These are phyloP conservation scores for Bocquillonia castaneifolia DNA, from an alignment of 441 rosid genomes.

Conservation along the genomic window DNA sequence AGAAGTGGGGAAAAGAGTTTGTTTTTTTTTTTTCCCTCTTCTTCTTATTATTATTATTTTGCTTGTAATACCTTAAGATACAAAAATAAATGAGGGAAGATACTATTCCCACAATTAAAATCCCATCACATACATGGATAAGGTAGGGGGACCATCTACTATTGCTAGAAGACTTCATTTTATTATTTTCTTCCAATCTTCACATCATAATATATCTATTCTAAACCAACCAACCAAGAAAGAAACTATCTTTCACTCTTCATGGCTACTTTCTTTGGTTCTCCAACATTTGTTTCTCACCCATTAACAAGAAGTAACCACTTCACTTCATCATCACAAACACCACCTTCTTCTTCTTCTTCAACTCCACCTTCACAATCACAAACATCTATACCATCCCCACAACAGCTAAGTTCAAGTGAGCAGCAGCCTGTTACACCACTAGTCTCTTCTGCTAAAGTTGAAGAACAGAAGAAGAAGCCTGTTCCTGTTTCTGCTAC, in stretches of 20 bases:
- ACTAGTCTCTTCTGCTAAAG: constrained; percentile 23
- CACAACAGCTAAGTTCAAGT: constrained; percentile 32
- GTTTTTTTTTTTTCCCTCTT: too few species aligned
- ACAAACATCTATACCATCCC: constrained; percentile 23
- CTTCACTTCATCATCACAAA: constrained; percentile 34
- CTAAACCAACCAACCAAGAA: not conserved
- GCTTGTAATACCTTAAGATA: too few species aligned
- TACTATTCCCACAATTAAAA: too few species aligned
- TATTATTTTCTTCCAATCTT: too few species aligned
- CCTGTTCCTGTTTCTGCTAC: constrained; percentile 25
- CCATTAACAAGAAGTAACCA: constrained; percentile 35
- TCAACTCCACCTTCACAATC: constrained; percentile 23
- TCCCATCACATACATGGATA: constrained; percentile 26
- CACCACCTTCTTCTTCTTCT: constrained; percentile 22
- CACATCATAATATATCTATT: too few species aligned
- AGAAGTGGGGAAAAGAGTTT: too few species aligned
- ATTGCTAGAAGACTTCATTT: too few species aligned
- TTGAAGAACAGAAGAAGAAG: constrained; percentile 26
- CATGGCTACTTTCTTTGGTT: constrained; percentile 54
- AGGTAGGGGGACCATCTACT: constrained; percentile 27
- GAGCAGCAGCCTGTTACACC: constrained; percentile 33
- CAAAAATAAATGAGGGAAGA: too few species aligned
- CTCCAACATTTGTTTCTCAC: constrained; percentile 48
- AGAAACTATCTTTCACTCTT: constrained; percentile 3
- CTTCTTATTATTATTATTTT: too few species aligned